phyloP scores from a whole-genome alignment of 768 basidiomycete species.

The Boletus pseudopeckii region DNA sequence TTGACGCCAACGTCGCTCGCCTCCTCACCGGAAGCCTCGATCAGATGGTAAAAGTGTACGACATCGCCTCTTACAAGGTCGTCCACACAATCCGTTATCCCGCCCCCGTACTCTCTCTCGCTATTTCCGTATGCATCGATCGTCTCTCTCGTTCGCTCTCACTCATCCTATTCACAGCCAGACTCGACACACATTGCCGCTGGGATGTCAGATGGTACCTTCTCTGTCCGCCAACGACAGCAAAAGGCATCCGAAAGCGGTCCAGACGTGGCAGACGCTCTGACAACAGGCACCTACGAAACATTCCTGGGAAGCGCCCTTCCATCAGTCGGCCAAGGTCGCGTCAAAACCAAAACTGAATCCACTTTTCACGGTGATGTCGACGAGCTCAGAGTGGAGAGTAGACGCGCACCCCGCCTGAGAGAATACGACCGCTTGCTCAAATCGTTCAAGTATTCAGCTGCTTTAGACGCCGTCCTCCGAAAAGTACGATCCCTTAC shows the following conservation, averaged over 20 bases:
- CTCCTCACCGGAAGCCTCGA: slow-evolving; percentile 90
- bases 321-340: slow-evolving; percentile 54
- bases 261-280: slow-evolving; percentile 34
- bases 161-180: slow-evolving; percentile 49
- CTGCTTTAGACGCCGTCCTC: slow-evolving; percentile 89
- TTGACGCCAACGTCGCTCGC: slow-evolving; percentile 71
- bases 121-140: slow-evolving; percentile 67
- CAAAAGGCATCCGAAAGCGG: slow-evolving; percentile 62
- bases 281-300: slow-evolving; percentile 60
- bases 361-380: slow-evolving; percentile 54
- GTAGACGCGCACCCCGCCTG: slow-evolving; percentile 62
- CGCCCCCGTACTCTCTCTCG: slow-evolving; percentile 84
- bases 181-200: slow-evolving; percentile 96
- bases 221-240: slow-evolving; percentile 92
- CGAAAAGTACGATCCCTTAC: slow-evolving; percentile 56
- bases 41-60: slow-evolving; percentile 99
- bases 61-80: slow-evolving; percentile 89
- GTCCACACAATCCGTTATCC: slow-evolving; percentile 99
- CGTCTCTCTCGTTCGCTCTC: neutral
- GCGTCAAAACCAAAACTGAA: slow-evolving; percentile 45
- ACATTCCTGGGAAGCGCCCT: slow-evolving; percentile 59
- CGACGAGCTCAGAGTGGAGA: slow-evolving; percentile 78
- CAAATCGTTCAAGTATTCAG: slow-evolving; percentile 91
- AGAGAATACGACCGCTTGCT: slow-evolving; percentile 87
- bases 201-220: slow-evolving; percentile 96